A percentile compares a stretch with the other conserved stretches of the same genome.
phyloP scores from a whole-genome alignment of 805 yeast species.

The Suhomyces sp. region DNA sequence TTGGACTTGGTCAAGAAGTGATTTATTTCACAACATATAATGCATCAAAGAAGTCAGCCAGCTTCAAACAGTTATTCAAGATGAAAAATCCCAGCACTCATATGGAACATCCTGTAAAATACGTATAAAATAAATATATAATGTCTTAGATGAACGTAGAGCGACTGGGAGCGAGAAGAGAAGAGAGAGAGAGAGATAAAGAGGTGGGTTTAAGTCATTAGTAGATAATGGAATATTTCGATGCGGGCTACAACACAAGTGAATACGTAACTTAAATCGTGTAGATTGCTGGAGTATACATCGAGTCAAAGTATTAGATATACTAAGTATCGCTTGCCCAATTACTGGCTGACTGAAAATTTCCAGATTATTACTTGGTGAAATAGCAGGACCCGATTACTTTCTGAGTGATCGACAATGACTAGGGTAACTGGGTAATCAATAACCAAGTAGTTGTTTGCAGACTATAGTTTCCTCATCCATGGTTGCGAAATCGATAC shows the following conservation, averaged over 20 bases:
- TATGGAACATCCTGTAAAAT: constrained; percentile 1
- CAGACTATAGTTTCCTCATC: too few species aligned
- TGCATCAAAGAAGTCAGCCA: not conserved
- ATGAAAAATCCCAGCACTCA: not conserved
- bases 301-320: not conserved
- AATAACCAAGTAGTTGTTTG: not conserved
- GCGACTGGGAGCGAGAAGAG: not conserved
- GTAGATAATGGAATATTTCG: too few species aligned
- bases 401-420: too few species aligned
- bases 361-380: not conserved
- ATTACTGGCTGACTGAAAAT: too few species aligned
- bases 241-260: too few species aligned
- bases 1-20: constrained; percentile 35
- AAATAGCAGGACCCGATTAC: too few species aligned
- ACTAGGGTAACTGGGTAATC: too few species aligned
- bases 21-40: not conserved
- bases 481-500: not conserved
- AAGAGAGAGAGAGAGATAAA: not conserved
- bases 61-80: not conserved
- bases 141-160: not conserved
- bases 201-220: too few species aligned
- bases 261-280: not conserved
- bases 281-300: not conserved
- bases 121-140: not conserved
- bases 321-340: not conserved